Evolutionary conservation across 768 basidiomycete species (phyloP).

Genomic region (Amanita fuliginea): DNA sequence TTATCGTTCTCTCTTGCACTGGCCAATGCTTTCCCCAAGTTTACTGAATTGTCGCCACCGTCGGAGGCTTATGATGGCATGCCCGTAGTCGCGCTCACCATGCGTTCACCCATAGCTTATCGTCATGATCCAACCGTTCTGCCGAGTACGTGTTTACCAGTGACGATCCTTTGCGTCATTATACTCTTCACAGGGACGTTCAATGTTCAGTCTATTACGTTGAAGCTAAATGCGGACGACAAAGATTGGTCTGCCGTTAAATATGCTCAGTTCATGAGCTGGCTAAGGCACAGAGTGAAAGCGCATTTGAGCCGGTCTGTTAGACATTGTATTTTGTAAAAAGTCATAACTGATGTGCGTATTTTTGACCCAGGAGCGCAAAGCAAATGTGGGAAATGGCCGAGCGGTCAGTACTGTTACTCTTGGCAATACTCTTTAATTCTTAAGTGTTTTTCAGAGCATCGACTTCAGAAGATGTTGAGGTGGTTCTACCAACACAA

Average conservation of each 20-base stretch:
- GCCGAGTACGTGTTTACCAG: background rate
- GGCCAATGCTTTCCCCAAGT: background rate
- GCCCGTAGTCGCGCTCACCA: background rate
- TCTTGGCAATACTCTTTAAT: background rate
- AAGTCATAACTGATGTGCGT: background rate
- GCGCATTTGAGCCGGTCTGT: background rate
- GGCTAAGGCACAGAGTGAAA: background rate
- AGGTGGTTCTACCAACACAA: background rate
- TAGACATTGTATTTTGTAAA: background rate
- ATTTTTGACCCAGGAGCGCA: background rate
- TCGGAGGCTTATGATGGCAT: background rate
- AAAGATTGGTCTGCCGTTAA: background rate
- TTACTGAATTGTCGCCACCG: background rate
- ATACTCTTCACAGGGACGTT: background rate
- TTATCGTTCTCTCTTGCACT: background rate
- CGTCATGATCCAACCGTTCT: background rate
- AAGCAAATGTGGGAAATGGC: constrained; percentile 4
- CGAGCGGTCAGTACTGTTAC: background rate
- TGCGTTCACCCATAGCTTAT: background rate
- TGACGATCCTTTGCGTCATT: background rate
- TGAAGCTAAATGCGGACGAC: background rate
- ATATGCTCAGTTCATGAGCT: background rate
- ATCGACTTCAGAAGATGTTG: background rate
- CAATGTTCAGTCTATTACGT: background rate
- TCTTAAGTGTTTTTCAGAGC: background rate